Evolutionary conservation across 2,329 filamentous ascomycete species (phyloP).

Genomic region (Clonostachys rhizophaga): DNA sequence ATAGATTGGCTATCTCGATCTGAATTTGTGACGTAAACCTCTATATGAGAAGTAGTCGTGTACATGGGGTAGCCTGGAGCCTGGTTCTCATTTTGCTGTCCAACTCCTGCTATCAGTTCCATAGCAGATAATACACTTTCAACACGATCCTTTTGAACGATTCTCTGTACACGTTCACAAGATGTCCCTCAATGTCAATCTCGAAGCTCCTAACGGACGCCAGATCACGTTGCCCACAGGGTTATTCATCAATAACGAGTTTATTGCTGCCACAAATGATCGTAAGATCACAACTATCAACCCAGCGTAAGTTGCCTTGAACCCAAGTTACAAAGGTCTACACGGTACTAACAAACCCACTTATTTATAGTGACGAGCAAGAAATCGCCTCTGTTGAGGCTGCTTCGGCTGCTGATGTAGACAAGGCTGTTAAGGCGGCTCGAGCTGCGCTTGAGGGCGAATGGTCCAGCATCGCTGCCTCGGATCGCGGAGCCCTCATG

Average conservation of each 20-base stretch:
- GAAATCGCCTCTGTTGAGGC: constrained; percentile 8
- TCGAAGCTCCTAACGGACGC: constrained; percentile 10
- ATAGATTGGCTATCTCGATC: no score
- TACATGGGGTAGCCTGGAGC: no score
- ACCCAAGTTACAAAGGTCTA: background rate
- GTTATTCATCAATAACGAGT: constrained; percentile 11
- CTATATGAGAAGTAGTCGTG: no score
- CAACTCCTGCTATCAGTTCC: no score
- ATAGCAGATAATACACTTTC: background rate
- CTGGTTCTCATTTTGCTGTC: no score
- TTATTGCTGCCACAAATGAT: constrained; percentile 4
- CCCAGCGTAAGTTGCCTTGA: constrained; percentile 5
- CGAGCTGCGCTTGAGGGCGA: constrained; percentile 48
- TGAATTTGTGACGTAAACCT: no score
- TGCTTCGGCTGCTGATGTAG: constrained; percentile 18
- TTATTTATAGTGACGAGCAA: constrained; percentile 6
- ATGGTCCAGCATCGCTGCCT: constrained; percentile 39
- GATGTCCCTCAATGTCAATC: background rate
- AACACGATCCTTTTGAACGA: background rate
- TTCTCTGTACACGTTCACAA: background rate
- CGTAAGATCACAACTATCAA: constrained; percentile 7
- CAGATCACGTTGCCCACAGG: constrained; percentile 23
- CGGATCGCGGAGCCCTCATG: constrained; percentile 66
- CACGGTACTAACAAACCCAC: background rate
- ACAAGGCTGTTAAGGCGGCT: constrained; percentile 33